phyloP scores from a whole-genome alignment of 208 protist species.

The Trypanosoma scelopori region DNA sequence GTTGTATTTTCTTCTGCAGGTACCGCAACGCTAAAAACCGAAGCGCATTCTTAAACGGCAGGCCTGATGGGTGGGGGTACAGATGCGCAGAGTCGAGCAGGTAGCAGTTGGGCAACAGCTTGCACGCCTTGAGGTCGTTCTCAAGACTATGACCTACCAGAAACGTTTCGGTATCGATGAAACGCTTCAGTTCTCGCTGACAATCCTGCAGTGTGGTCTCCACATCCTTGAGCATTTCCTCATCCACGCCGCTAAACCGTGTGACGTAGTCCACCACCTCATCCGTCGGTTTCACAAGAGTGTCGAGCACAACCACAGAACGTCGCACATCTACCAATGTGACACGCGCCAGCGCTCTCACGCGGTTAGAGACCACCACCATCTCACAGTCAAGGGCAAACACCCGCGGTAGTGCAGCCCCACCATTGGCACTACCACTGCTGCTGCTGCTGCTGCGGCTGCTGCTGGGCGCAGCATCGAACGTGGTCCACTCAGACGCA shows the following conservation, averaged over 20 bases:
- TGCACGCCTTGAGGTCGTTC: conserved; percentile 92
- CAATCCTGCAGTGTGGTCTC: conserved; percentile 71
- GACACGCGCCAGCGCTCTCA: conserved; percentile 78
- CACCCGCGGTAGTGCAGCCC: conserved; percentile 21
- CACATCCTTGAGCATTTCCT: conserved; percentile 66
- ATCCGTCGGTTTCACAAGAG: conserved; percentile 74
- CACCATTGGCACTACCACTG: background rate
- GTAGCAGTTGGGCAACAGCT: conserved; percentile 76
- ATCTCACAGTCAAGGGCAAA: conserved; percentile 93
- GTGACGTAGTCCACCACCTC: conserved; percentile 90
- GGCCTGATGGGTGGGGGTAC: conserved; percentile 86
- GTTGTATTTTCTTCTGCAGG: conserved; percentile 83
- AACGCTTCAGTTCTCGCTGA: conserved; percentile 51
- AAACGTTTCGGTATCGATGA: conserved; percentile 78
- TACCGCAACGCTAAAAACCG: conserved; percentile 79
- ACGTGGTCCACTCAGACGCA: conserved; percentile 16
- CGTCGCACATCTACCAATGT: conserved; percentile 77
- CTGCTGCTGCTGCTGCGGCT: too few relatives aligned
- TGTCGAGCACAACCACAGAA: conserved; percentile 71
- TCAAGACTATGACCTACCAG: conserved; percentile 92
- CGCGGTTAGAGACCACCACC: conserved; percentile 57
- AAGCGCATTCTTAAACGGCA: conserved; percentile 83
- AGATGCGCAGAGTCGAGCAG: conserved; percentile 89
- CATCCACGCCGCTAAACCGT: conserved; percentile 88
- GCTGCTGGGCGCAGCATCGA: conserved; percentile 2